Percentiles rank a stretch among this genome's conserved stretches.
Conservation (phyloP, 805 yeast species). For the Kregervanrija delftensis region DNA sequence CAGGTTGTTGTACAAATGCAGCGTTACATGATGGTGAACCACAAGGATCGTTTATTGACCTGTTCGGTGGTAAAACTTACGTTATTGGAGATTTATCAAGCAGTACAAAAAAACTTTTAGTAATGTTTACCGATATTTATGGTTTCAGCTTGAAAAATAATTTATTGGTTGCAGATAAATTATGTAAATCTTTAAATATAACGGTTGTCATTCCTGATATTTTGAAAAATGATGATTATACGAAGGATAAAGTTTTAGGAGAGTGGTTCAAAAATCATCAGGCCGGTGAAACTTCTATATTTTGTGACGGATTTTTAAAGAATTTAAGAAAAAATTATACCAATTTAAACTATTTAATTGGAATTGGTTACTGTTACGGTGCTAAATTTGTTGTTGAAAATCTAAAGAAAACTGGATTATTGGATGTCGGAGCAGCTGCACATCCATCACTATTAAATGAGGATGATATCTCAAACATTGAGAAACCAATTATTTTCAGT, state of each 20-base stretch:
- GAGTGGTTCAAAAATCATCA: constrained; percentile 39
- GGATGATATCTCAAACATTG: constrained; percentile 56
- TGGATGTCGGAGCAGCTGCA: constrained; percentile 63
- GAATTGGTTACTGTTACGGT: constrained; percentile 81
- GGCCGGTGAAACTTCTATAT: constrained; percentile 38
- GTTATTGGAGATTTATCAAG: constrained; percentile 37
- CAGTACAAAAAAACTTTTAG: constrained; percentile 38
- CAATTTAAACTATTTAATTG: constrained; percentile 43
- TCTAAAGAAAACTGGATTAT: constrained; percentile 29
- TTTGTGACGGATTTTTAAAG: constrained; percentile 42
- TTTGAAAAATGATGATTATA: constrained; percentile 47
- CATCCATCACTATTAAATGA: constrained; percentile 73
- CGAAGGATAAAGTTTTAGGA: constrained; percentile 17
- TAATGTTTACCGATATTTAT: constrained; percentile 62
- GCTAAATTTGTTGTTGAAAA: constrained; percentile 61
- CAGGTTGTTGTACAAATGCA: constrained; percentile 9
- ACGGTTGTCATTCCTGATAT: constrained; percentile 74
- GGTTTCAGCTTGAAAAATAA: constrained; percentile 57
- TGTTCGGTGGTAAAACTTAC: constrained; percentile 41
- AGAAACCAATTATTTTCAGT: constrained; percentile 58
- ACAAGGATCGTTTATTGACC: constrained; percentile 33
- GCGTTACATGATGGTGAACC: constrained; percentile 33
- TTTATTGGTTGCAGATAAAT: constrained; percentile 56
- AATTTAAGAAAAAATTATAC: constrained; percentile 34
- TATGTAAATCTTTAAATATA: constrained; percentile 52